phyloP scores from a whole-genome alignment of 176 grass and related monocot species.

The Carex cristatella region DNA sequence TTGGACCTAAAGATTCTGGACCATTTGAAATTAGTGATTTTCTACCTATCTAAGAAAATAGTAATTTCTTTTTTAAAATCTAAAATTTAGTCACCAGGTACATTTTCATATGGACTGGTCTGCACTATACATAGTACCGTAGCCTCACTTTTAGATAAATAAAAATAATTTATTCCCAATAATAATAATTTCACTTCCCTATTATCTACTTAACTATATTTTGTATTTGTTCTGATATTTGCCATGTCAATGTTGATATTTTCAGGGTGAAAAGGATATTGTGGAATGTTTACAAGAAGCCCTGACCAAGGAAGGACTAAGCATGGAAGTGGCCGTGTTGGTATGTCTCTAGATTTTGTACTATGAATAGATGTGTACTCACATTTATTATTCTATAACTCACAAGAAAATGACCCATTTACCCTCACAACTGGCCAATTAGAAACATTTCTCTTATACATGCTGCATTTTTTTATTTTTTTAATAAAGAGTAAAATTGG shows the following conservation, averaged over 20 bases:
- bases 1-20: too few species aligned
- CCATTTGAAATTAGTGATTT: too few species aligned
- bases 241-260: constrained; percentile 10
- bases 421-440: too few species aligned
- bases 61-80: too few species aligned
- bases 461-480: too few species aligned
- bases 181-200: background rate
- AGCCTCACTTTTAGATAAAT: background rate
- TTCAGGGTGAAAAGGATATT: constrained; percentile 69
- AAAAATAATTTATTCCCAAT: background rate
- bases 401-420: too few species aligned
- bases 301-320: constrained; percentile 53
- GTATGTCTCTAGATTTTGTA: constrained; percentile 32
- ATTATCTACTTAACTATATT: background rate
- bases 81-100: too few species aligned
- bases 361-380: constrained; percentile 2
- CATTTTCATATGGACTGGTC: too few species aligned
- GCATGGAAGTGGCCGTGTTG: constrained; percentile 63
- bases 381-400: background rate
- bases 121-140: too few species aligned
- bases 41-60: too few species aligned
- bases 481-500: too few species aligned
- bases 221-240: background rate
- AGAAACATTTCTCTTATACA: too few species aligned
- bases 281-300: constrained; percentile 75